A percentile compares a stretch with the other conserved stretches of the same genome.
These are phyloP conservation scores for Flaveria robusta DNA, from an alignment of 129 eudicot genomes.

Conservation along the genomic window DNA sequence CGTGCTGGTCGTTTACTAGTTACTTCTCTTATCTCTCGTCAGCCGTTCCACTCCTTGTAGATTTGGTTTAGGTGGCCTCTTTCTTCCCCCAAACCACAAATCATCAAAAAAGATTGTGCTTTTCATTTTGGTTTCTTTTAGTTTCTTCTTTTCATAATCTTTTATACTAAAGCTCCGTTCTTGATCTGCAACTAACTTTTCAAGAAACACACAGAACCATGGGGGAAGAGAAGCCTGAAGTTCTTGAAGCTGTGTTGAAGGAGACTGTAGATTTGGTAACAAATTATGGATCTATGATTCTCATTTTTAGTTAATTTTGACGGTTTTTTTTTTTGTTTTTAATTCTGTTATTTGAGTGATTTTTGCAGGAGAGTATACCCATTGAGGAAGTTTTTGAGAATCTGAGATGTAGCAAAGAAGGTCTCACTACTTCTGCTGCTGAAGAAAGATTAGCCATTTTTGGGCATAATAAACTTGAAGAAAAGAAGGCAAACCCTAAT, in stretches of 20 bases:
- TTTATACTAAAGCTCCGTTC: slow-evolving; percentile 31
- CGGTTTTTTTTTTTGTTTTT: not conserved
- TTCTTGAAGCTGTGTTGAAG: slow-evolving; percentile 92
- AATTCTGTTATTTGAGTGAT: slow-evolving; percentile 16
- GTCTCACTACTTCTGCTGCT: slow-evolving; percentile 81
- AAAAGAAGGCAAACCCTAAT: slow-evolving; percentile 62
- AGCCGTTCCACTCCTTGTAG: slow-evolving; percentile 59
- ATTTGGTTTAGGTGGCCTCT: slow-evolving; percentile 76
- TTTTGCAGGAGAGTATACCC: slow-evolving; percentile 89
- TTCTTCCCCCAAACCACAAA: slow-evolving; percentile 39
- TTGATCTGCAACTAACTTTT: slow-evolving; percentile 38
- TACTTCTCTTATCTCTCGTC: slow-evolving; percentile 32
- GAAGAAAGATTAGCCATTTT: slow-evolving; percentile 81
- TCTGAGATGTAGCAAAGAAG: slow-evolving; percentile 94
- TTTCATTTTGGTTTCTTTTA: slow-evolving; percentile 4
- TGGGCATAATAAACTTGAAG: slow-evolving; percentile 98
- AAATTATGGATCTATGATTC: slow-evolving; percentile 40
- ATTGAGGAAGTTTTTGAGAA: slow-evolving; percentile 98
- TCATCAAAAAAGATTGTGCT: slow-evolving; percentile 29
- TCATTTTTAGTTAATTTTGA: slow-evolving; percentile 7
- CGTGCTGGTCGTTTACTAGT: slow-evolving; percentile 4
- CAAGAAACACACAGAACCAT: slow-evolving; percentile 35
- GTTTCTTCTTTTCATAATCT: slow-evolving; percentile 1
- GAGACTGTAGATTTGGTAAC: slow-evolving; percentile 99
- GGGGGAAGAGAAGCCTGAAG: slow-evolving; percentile 94